Evolutionary conservation across 2,329 filamentous ascomycete species (phyloP).

Genomic region (Paraconiothyrium sp.): DNA sequence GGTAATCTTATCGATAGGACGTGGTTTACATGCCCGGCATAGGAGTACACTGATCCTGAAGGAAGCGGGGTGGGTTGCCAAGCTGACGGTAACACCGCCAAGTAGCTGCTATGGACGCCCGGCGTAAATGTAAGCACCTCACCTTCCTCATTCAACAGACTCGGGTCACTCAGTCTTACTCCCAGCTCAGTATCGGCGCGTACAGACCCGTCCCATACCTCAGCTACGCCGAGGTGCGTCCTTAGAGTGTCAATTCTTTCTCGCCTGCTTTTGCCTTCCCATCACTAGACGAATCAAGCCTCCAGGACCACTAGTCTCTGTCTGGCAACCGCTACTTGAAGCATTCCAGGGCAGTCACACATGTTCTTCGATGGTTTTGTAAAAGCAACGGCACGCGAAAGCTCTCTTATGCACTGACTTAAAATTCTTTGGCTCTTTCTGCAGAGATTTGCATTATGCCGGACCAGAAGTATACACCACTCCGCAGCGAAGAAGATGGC

Average conservation of each 20-base stretch:
- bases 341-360: neutral
- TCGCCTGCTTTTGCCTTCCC: neutral
- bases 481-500: conserved; percentile 9
- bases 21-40: conserved; percentile 3
- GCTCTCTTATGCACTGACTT: neutral
- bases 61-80: conserved; percentile 8
- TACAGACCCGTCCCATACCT: neutral
- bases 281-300: neutral
- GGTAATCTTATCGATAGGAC: conserved; percentile 5
- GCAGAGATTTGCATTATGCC: neutral
- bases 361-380: neutral
- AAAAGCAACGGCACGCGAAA: neutral
- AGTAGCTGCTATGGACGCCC: conserved; percentile 6
- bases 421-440: neutral
- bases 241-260: neutral
- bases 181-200: neutral
- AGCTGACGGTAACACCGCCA: neutral
- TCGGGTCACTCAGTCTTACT: neutral
- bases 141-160: conserved; percentile 13
- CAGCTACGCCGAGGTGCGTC: neutral
- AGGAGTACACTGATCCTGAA: conserved; percentile 5
- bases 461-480: conserved; percentile 6
- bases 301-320: neutral
- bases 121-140: conserved; percentile 3
- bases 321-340: neutral